Conservation (phyloP, 805 yeast species). For the Ogataea zsoltii region DNA sequence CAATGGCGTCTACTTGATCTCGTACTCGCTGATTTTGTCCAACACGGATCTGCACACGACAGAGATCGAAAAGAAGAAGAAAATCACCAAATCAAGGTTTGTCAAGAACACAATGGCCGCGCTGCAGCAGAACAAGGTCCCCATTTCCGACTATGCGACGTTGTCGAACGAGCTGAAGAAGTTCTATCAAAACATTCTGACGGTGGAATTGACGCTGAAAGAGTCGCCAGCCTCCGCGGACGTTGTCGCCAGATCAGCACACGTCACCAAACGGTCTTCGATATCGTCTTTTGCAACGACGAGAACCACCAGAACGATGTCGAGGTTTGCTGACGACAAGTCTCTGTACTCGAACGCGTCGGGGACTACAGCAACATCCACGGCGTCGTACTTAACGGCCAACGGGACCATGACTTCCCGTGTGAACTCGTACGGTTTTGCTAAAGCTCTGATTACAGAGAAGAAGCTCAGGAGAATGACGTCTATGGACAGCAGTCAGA, state of each 20-base stretch:
- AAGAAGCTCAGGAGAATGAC: slow-evolving; percentile 23
- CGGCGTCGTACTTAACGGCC: neutral
- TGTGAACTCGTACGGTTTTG: slow-evolving; percentile 26
- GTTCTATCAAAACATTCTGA: slow-evolving; percentile 45
- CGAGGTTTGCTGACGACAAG: slow-evolving; percentile 7
- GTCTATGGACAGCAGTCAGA: slow-evolving; percentile 19
- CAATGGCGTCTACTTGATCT: slow-evolving; percentile 65
- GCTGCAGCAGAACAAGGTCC: slow-evolving; percentile 34
- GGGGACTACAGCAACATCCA: slow-evolving; percentile 1
- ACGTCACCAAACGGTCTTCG: slow-evolving; percentile 8
- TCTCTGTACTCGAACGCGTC: slow-evolving; percentile 12
- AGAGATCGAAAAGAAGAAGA: slow-evolving; percentile 38
- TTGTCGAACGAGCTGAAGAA: slow-evolving; percentile 41
- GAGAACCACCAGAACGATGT: slow-evolving; percentile 1
- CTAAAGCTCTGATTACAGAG: slow-evolving; percentile 29
- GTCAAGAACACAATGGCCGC: slow-evolving; percentile 53
- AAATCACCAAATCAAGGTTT: slow-evolving; percentile 45
- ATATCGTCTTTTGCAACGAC: slow-evolving; percentile 11
- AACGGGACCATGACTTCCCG: neutral
- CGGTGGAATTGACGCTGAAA: slow-evolving; percentile 32
- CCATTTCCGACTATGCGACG: slow-evolving; percentile 23
- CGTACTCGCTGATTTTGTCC: slow-evolving; percentile 68
- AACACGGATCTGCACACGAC: slow-evolving; percentile 76
- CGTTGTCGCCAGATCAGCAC: neutral
- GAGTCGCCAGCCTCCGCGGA: slow-evolving; percentile 6